A percentile compares a stretch with the other conserved stretches of the same genome.
These are phyloP conservation scores for Sugiyamaella japonica DNA, from an alignment of 1,139 yeast genomes.

Conservation along the genomic window DNA sequence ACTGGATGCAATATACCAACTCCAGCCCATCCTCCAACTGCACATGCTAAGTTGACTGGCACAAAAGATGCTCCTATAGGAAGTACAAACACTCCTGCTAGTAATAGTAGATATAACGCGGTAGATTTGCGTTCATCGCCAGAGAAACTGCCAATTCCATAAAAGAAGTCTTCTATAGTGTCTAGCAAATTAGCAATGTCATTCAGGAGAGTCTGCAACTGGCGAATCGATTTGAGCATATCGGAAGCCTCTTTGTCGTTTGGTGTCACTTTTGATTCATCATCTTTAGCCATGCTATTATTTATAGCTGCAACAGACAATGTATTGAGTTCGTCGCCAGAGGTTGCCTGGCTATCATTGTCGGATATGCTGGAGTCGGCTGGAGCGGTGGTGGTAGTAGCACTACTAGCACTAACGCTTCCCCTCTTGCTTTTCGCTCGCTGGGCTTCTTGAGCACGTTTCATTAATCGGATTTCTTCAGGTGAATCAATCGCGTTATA, in stretches of 20 bases:
- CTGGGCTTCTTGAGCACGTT: conserved; percentile 6
- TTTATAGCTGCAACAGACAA: background rate
- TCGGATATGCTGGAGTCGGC: background rate
- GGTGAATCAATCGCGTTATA: conserved; percentile 10
- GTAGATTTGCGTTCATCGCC: conserved; percentile 67
- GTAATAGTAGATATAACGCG: conserved; percentile 48
- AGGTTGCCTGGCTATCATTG: background rate
- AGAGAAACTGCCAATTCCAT: conserved; percentile 67
- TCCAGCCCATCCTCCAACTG: conserved; percentile 57
- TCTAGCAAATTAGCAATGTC: conserved; percentile 55
- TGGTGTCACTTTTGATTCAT: background rate
- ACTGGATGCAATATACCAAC: conserved; percentile 58
- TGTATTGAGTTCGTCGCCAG: background rate
- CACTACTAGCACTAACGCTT: background rate
- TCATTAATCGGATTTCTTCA: conserved; percentile 11
- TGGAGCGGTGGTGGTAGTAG: background rate
- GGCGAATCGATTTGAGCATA: conserved; percentile 54
- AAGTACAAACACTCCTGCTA: conserved; percentile 47
- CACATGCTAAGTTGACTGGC: conserved; percentile 65
- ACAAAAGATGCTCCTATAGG: conserved; percentile 60
- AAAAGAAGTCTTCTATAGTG: conserved; percentile 54
- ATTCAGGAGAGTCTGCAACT: conserved; percentile 62
- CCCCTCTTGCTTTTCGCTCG: conserved; percentile 5
- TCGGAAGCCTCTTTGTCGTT: conserved; percentile 22
- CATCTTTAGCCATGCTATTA: background rate